Evolutionary conservation across 805 yeast genomes (phyloP), one percentile per base, ranked within the genome.

Genomic region (Wickerhamomyces kurtzmanii): DNA sequence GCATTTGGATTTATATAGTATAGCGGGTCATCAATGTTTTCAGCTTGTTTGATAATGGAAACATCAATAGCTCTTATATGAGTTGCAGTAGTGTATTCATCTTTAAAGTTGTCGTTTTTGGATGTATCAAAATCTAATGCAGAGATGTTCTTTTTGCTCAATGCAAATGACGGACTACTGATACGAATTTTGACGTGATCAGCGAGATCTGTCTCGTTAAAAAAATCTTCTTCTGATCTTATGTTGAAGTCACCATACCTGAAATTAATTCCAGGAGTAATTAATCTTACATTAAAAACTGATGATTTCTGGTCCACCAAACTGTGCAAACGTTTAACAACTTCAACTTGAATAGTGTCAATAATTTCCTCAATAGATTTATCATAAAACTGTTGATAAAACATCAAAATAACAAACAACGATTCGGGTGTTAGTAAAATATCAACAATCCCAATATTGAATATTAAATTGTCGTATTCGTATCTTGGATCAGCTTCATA

Each of bases 301-400:
- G 48, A 39, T 1, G 62, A 52, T 1, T 50, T 37, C 2, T 56
- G 51, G 5, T 40, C 31, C 24, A 65, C 42, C 14, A 54, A 46
- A 6, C 28, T 28, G 15, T 58, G 52, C 15, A 82, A 48, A 7
- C 56, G 52, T 19, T 52, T 49, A 9, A 82, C 59, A 3, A 79
- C 68, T 8, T 71, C 69, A 12, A 70, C 48, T 33, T 87, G 93
- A 11, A 85, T 51, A 12, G 49, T 47, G 47, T 87, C 96, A 40
- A 86, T 54, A 5, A 73, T 57, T 9, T 62, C 57, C 8, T 62
- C 64, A 19, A 74, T 45, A 3, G 66, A 55, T 11, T 57, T 54
- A 12, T 49, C 50, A 15, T 58, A 54, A 10, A 55, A 39, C 2
- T 52, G 49, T 4, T 51, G 50, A 2, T 55, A 26, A 19, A 74